Conservation (phyloP, 2,329 filamentous ascomycete genomes). For the Colletotrichum sp. region DNA sequence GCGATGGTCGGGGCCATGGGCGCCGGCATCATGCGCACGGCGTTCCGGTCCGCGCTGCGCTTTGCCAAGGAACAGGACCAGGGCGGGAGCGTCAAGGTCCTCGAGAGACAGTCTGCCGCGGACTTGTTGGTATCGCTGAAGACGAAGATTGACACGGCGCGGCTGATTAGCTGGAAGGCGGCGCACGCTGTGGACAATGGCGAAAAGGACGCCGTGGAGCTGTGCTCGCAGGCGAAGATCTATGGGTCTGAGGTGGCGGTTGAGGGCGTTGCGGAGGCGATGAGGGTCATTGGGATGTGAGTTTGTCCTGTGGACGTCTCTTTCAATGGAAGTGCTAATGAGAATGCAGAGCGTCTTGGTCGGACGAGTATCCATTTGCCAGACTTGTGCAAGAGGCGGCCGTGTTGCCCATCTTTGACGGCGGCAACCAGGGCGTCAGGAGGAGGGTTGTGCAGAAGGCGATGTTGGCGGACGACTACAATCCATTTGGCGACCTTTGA, state of each 20-base stretch:
- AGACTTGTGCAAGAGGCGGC: not conserved
- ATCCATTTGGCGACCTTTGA: not conserved
- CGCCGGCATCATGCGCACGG: slow-evolving; percentile 56
- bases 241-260: slow-evolving; percentile 55
- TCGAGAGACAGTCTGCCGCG: slow-evolving; percentile 54
- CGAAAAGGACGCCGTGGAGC: slow-evolving; percentile 44
- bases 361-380: not conserved
- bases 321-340: not conserved
- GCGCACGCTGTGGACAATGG: slow-evolving; percentile 46
- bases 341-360: not conserved
- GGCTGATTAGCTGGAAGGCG: slow-evolving; percentile 58
- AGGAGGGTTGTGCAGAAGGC: slow-evolving; percentile 9
- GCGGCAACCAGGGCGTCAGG: slow-evolving; percentile 19
- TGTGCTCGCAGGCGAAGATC: slow-evolving; percentile 55
- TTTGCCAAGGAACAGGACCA: slow-evolving; percentile 54
- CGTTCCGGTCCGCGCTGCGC: slow-evolving; percentile 54
- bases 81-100: slow-evolving; percentile 46
- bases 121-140: slow-evolving; percentile 58
- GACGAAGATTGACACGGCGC: slow-evolving; percentile 53
- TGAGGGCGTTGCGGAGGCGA: slow-evolving; percentile 51
- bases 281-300: slow-evolving; percentile 56
- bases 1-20: slow-evolving; percentile 59
- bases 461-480: not conserved
- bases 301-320: not conserved
- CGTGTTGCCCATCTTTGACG: slow-evolving; percentile 20